Evolutionary conservation across 495 filamentous ascomycete species (phyloP).

Genomic region (Cenococcum geophilum): DNA sequence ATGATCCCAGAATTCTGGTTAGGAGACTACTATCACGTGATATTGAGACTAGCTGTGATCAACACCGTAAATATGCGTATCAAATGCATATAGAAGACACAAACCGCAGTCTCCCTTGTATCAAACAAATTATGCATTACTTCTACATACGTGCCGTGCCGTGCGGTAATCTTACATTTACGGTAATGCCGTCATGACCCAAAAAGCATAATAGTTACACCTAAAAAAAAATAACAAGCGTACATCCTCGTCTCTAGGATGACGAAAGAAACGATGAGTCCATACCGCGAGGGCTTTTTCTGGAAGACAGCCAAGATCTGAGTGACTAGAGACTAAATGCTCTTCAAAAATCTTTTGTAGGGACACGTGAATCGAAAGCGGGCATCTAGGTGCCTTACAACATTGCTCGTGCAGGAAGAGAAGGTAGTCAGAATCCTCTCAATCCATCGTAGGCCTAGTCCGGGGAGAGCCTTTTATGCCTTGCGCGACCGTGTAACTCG

Average conservation of each 20-base stretch:
- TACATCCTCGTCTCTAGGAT: not conserved
- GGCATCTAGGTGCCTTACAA: too few relatives aligned
- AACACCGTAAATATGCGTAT: too few relatives aligned
- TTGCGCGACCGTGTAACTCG: conserved; percentile 20
- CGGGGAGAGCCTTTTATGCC: conserved; percentile 10
- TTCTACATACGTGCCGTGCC: not conserved
- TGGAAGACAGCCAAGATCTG: too few relatives aligned
- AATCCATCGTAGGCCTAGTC: not conserved
- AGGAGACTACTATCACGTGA: not conserved
- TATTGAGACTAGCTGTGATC: not conserved
- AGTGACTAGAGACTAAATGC: too few relatives aligned
- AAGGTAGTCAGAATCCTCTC: not conserved
- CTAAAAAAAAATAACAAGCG: conserved; percentile 1
- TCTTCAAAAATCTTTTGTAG: too few relatives aligned
- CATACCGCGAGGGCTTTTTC: not conserved
- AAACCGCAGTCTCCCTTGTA: not conserved
- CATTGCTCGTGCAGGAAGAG: not conserved
- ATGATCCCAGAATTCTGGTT: not conserved
- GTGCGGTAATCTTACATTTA: conserved; percentile 4
- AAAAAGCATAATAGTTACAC: conserved; percentile 15
- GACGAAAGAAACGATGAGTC: too few relatives aligned
- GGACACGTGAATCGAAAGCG: too few relatives aligned
- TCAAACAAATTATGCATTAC: conserved; percentile 5
- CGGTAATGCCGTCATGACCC: conserved; percentile 5
- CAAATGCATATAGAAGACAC: too few relatives aligned